Percentiles rank a stretch among this genome's conserved stretches.
phyloP scores from a whole-genome alignment of 768 basidiomycete genomes.

The Auricularia sp. region DNA sequence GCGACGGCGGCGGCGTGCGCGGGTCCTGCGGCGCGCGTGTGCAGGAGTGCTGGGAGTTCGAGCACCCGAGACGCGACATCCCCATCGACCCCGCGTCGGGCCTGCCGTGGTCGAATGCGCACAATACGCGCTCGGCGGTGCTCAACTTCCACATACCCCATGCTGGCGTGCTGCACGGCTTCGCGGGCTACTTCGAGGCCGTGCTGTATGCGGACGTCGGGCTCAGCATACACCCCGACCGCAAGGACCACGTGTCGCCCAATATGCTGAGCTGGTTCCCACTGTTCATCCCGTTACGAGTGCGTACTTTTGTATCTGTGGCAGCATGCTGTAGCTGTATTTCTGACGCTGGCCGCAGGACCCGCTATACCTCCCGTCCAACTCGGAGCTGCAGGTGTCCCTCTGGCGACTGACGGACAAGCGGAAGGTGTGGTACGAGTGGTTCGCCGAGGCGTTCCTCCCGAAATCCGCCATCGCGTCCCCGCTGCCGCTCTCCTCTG shows the following conservation, averaged over 20 bases:
- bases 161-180: constrained; percentile 84
- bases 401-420: constrained; percentile 91
- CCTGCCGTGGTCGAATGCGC: constrained; percentile 86
- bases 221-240: constrained; percentile 86
- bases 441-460: constrained; percentile 91
- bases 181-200: constrained; percentile 97
- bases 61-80: constrained; percentile 79
- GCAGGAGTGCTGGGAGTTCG: constrained; percentile 97
- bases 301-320: too few relatives aligned
- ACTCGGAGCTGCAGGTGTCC: constrained; percentile 85
- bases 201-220: constrained; percentile 84
- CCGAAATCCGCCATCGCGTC: constrained; percentile 37
- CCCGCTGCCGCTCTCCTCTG: constrained; percentile 23
- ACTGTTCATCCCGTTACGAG: constrained; percentile 89
- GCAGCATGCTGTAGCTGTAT: too few relatives aligned
- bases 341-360: constrained; percentile 44
- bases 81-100: constrained; percentile 61
- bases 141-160: constrained; percentile 89
- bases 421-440: constrained; percentile 95
- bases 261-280: constrained; percentile 99
- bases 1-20: constrained; percentile 46
- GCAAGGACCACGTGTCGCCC: constrained; percentile 76
- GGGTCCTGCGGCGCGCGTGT: constrained; percentile 71
- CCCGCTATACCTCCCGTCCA: constrained; percentile 85
- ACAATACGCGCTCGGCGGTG: constrained; percentile 83